Evolutionary conservation across 495 filamentous ascomycete species (phyloP), one percentile per base, ranked within the genome.

Genomic region (Penicillium odoratum): DNA sequence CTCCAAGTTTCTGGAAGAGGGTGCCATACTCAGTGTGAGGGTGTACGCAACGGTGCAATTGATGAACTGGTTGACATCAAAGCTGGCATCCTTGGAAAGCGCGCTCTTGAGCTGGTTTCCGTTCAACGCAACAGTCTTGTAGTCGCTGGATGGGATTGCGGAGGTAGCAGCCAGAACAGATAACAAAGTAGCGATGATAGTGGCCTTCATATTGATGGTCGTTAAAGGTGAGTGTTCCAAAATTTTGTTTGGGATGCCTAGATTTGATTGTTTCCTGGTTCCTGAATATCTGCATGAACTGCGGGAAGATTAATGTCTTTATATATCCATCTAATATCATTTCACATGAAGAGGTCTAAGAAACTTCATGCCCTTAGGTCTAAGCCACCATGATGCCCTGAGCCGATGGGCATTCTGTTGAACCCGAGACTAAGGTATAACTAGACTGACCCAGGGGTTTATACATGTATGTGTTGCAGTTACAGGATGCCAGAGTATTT

Each of bases 31-130:
- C 16, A 64, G 51, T 7, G 61, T 40, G 3, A 64, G 51, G 7
- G 54, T 55, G 28, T 64, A 64, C 28, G 57, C 42, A 4, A 64
- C 51, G 11, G 38, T 48, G 57, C 61, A 64, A 21, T 34, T 55
- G 33, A 64, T 64, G 46, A 31, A 26, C 43, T 57, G 57, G 29
- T 64, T 51, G 21, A 53, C 38, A 36, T 52, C 46, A n/a, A 51
- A 51, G 28, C 6, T 43, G 16, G 21, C 34, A 13, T 10, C 28
- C 9, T 30, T 21, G 18, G 16, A 33, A 21, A 64, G 46, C 28
- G 50, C 54, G 55, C 54, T 48, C 50, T 58, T 42, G 31, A 64
- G 45, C 18, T 64, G 53, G 31, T 18, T 40, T 5, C 54, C 50
- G 21, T n/a, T 53, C 31, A 63, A 21, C 18, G 51, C 36, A 36